Percentiles rank a stretch among this genome's conserved stretches.
phyloP scores from a whole-genome alignment of 2,329 filamentous ascomycete species.

The Basipetospora chlamydospora region DNA sequence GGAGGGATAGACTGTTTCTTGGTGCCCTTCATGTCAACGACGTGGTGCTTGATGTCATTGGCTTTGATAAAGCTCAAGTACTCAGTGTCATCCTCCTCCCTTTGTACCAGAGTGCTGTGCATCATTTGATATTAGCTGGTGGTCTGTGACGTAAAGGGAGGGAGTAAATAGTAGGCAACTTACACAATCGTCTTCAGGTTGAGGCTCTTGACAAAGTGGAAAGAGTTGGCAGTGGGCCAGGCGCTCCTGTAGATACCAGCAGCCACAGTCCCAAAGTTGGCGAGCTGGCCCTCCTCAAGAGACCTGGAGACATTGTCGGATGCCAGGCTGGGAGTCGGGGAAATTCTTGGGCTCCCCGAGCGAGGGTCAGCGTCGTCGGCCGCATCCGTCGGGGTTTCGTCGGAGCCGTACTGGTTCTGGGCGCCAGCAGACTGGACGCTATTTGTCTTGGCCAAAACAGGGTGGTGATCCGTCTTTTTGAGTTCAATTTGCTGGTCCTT shows the following conservation, averaged over 20 bases:
- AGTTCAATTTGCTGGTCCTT: no score
- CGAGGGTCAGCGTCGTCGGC: no score
- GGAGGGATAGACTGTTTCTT: slow-evolving; percentile 63
- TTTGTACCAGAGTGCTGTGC: slow-evolving; percentile 49
- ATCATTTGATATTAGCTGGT: no score
- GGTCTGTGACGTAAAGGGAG: no score
- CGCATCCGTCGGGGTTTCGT: no score
- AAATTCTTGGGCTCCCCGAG: no score
- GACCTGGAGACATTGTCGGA: neutral
- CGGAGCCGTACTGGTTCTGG: no score
- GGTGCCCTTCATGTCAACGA: slow-evolving; percentile 74
- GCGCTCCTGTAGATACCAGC: slow-evolving; percentile 68
- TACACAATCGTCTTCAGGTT: slow-evolving; percentile 69
- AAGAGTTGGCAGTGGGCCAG: slow-evolving; percentile 60
- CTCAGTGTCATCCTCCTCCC: slow-evolving; percentile 37
- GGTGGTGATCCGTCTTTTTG: no score
- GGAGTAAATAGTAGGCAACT: slow-evolving; percentile 15
- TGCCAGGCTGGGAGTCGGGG: no score
- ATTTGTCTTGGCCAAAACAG: no score
- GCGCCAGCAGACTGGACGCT: no score
- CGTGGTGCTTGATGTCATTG: slow-evolving; percentile 55
- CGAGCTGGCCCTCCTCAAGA: slow-evolving; percentile 25
- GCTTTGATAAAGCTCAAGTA: slow-evolving; percentile 47
- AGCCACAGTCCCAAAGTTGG: slow-evolving; percentile 65
- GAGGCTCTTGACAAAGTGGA: slow-evolving; percentile 51